Evolutionary conservation across 345 rosid species (phyloP).

Genomic region (Adansonia digitata): DNA sequence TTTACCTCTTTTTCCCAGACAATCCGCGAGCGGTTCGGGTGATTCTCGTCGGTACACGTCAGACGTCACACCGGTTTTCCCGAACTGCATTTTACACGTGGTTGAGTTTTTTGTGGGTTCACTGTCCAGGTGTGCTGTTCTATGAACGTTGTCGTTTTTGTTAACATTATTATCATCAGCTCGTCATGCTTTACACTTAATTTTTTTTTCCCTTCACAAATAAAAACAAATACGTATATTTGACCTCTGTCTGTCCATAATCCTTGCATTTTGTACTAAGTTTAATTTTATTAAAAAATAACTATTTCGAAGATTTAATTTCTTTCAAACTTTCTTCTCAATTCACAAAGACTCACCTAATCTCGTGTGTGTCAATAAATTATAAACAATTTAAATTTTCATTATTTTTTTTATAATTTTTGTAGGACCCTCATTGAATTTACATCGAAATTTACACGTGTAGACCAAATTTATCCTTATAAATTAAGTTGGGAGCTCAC

Average conservation of each 20-base stretch:
- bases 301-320: too few relatives aligned
- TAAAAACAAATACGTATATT: not conserved
- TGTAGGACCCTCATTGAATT: not conserved
- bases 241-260: not conserved
- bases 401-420: too few relatives aligned
- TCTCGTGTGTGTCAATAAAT: not conserved
- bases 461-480: not conserved
- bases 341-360: not conserved
- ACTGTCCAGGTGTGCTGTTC: constrained; percentile 1
- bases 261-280: too few relatives aligned
- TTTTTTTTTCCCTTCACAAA: not conserved
- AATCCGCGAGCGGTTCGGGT: constrained; percentile 8
- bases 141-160: not conserved
- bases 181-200: not conserved
- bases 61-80: constrained; percentile 27
- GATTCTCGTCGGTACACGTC: constrained; percentile 27
- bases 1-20: not conserved
- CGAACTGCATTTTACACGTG: constrained; percentile 28
- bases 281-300: too few relatives aligned
- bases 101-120: not conserved
- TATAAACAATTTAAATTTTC: not conserved
- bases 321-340: not conserved
- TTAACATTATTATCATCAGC: not conserved
- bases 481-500: too few relatives aligned
- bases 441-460: not conserved